Evolutionary conservation across 306 rosid species (phyloP).

Genomic region (Albizia julibrissin): DNA sequence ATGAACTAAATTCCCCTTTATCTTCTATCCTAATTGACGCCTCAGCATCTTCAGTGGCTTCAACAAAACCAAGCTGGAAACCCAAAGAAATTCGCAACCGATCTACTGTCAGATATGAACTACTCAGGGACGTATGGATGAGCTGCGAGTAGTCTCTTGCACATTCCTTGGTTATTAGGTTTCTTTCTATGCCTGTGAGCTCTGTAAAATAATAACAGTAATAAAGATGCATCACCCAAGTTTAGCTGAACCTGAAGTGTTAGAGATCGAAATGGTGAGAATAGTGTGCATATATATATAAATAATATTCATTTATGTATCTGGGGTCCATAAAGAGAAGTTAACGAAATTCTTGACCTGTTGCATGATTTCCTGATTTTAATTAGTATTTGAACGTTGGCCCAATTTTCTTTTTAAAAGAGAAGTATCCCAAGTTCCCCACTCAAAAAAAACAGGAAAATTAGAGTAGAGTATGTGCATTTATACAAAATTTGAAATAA

Average conservation of each 20-base stretch:
- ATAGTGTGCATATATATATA: conserved; percentile 25
- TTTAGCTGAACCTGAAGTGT: conserved; percentile 21
- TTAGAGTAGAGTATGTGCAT: not conserved
- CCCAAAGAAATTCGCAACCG: conserved; percentile 45
- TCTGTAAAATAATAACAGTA: conserved; percentile 4
- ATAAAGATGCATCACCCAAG: not conserved
- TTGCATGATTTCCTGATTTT: not conserved
- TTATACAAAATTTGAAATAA: no score
- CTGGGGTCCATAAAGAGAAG: not conserved
- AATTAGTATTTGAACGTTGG: not conserved
- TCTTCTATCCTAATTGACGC: conserved; percentile 54
- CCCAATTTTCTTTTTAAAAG: not conserved
- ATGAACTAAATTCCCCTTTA: conserved; percentile 80
- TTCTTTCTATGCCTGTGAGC: not conserved
- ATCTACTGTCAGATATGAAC: conserved; percentile 73
- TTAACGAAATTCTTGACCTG: not conserved
- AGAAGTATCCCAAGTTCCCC: not conserved
- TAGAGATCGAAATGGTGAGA: no score
- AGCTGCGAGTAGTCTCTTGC: conserved; percentile 52
- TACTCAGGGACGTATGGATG: conserved; percentile 85
- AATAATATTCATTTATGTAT: conserved; percentile 4
- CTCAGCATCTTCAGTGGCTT: conserved; percentile 40
- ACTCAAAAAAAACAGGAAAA: not conserved
- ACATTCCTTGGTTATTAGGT: not conserved
- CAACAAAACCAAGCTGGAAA: conserved; percentile 48